Evolutionary conservation across 768 basidiomycete species (phyloP).

Genomic region (Lactarius sanguifluus): DNA sequence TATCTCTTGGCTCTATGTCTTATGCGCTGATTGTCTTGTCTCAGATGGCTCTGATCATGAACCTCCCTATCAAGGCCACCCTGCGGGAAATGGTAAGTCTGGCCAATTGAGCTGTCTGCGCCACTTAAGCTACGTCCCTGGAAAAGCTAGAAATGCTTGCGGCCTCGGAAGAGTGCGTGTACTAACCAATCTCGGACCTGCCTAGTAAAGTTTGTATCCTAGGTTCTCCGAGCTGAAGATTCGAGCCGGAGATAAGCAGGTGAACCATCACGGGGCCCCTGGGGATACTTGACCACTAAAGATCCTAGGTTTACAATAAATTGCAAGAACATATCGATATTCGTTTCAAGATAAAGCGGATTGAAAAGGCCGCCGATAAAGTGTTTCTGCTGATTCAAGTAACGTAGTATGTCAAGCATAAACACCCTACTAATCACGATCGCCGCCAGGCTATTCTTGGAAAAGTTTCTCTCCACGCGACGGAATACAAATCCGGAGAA

Average conservation of each 20-base stretch:
- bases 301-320: slow-evolving; percentile 56
- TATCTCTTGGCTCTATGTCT: slow-evolving; percentile 15
- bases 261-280: slow-evolving; percentile 32
- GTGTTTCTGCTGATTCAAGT: slow-evolving; percentile 81
- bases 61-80: slow-evolving; percentile 52
- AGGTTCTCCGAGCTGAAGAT: slow-evolving; percentile 71
- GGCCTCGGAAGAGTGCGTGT: slow-evolving; percentile 33
- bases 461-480: slow-evolving; percentile 63
- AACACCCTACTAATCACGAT: slow-evolving; percentile 21
- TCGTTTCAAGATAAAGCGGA: slow-evolving; percentile 69
- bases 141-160: slow-evolving; percentile 29
- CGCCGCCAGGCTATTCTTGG: slow-evolving; percentile 61
- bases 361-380: slow-evolving; percentile 74
- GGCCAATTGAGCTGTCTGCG: background rate
- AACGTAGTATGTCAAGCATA: background rate
- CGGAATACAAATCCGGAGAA: slow-evolving; percentile 70
- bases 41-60: slow-evolving; percentile 69
- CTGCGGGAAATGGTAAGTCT: slow-evolving; percentile 64
- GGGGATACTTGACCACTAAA: background rate
- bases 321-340: slow-evolving; percentile 74
- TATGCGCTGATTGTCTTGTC: background rate
- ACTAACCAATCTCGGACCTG: background rate
- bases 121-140: background rate
- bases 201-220: background rate
- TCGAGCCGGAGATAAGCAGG: slow-evolving; percentile 74